Evolutionary conservation across 2,329 filamentous ascomycete species (phyloP), one percentile per base, ranked within the genome.

Genomic region (Tolypocladium guangdongense): DNA sequence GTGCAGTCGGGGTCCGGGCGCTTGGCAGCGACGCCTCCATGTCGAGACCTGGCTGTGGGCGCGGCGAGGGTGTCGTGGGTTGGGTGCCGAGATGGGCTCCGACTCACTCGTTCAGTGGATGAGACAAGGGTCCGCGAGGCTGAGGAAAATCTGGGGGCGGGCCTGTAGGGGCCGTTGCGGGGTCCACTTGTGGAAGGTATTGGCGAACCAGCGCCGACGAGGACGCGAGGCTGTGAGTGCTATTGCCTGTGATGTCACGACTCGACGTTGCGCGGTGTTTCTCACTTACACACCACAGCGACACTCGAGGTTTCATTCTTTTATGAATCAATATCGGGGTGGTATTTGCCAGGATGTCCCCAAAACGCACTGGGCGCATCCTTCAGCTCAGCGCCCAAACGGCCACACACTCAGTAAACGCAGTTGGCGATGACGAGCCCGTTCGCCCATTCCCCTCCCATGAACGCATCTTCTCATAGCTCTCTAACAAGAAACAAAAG

Each of bases 341-440:
- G 27, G n/a, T 4, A 46, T 32, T n/a, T 22, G 3, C 11, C 20
- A 32, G 16, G 49, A 59, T 60, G 58, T 56, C 59, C 20, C 51
- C 58, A 47, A 64, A 62, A 63, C 76, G 85, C 54, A 87, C 73
- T 90, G 1, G 84, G 89, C 56, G 70, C 78, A 12, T 90, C 89
- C 71, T 89, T 90, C 67, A 55, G 55, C 20, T 58, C 63, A 18
- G 45, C 55, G 16, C 48, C 60, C 24, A 68, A 68, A 52, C 59
- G 65, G 37, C 4, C 56, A 8, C 57, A 58, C 49, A 58, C 58
- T 16, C 51, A 38, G 43, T 27, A 22, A 30, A 32, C 20, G 22
- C 36, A 54, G 36, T n/a, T 16, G 14, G 51, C 2, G 20, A 37
- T 27, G 54, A 59, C n/a, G 48, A 57, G 7, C 30, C 38, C 20